Percentiles rank a stretch among this genome's conserved stretches.
Conservation (phyloP, 2,329 filamentous ascomycete species). For the Penicillium olsonii region DNA sequence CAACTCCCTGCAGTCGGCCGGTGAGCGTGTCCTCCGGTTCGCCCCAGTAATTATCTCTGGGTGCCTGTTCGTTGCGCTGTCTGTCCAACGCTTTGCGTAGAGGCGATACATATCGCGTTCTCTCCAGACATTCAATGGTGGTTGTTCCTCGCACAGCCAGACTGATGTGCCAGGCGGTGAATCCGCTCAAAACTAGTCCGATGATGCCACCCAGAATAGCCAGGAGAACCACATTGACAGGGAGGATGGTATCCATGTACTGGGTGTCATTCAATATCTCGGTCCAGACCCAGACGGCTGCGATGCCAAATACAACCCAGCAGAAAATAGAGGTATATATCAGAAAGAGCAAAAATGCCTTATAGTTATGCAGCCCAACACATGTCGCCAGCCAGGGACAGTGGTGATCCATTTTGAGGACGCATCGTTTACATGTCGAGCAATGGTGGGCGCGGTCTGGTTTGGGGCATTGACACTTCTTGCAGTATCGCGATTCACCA, state of each 20-base stretch:
- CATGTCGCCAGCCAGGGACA: slow-evolving; percentile 98
- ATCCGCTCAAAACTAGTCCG: slow-evolving; percentile 81
- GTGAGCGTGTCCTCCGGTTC: slow-evolving; percentile 33
- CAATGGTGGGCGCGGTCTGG: slow-evolving; percentile 97
- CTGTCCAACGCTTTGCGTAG: slow-evolving; percentile 70
- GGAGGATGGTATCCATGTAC: slow-evolving; percentile 75
- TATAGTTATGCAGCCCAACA: slow-evolving; percentile 92
- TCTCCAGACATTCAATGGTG: slow-evolving; percentile 94
- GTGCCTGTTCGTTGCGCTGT: slow-evolving; percentile 56
- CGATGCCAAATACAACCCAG: slow-evolving; percentile 75
- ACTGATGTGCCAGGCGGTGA: slow-evolving; percentile 88
- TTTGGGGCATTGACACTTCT: slow-evolving; percentile 94
- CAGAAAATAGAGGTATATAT: slow-evolving; percentile 87
- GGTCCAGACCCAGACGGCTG: slow-evolving; percentile 78
- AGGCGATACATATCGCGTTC: slow-evolving; percentile 87
- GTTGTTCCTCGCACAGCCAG: slow-evolving; percentile 79
- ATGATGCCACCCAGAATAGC: slow-evolving; percentile 88
- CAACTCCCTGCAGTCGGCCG: slow-evolving; percentile 58
- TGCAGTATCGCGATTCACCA: slow-evolving; percentile 86
- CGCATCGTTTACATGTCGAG: slow-evolving; percentile 88
- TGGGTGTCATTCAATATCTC: slow-evolving; percentile 73
- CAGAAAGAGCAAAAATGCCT: slow-evolving; percentile 89
- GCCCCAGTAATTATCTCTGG: slow-evolving; percentile 33
- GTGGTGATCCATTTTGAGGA: slow-evolving; percentile 99
- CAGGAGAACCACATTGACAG: slow-evolving; percentile 87